Base-by-base conservation (phyloP, 768 basidiomycete genomes). In the Leucosporidium scottii region DNA sequence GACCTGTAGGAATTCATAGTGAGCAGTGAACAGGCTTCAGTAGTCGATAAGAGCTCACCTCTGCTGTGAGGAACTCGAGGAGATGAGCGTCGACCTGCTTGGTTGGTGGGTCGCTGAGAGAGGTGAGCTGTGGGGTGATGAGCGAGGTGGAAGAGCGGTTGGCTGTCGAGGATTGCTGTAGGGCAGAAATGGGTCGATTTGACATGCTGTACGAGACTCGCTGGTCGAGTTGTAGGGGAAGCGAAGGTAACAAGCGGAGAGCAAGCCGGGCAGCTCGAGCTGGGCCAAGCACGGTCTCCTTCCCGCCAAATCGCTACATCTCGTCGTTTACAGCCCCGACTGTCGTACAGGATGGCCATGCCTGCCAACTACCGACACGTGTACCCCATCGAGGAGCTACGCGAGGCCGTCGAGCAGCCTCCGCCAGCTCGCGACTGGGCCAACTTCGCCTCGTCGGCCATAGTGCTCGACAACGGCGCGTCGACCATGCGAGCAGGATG, bases 391-490 rank as follows among this genome's bases (percentile, higher is more conserved):
- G 59, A 64, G 31, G 62, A 59, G 67, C 54, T 55, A 18, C 31
- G 31, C 31, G 48, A 25, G 31, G 44, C 31, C n/a, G 65, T 59
- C 27, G 18, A 54, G 44, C 48, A 53, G 23, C 61, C 53, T n/a
- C 53, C 54, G 3, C 25, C 27, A 39, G 69, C 39, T 10, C 39
- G 39, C 39, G 39, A 68, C 18, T 89, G 88, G 71, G 79, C 82
- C 56, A 63, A 73, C 25, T 82, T 85, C 75, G 83, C 85, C 48
- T 78, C 75, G 15, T 79, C 81, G 10, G 75, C 91, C 0, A 84
- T 93, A 67, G 82, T 91, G 73, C 88, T 93, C 73, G 92, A 94
- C 82, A 93, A 93, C 73, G 92, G 78, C n/a, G 67, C 71, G 1
- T 51, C 67, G 23, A 61, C 61, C 39, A 47, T 78, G 21, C 68